Evolutionary conservation across 202 grass and related monocot genomes (phyloP).

Genomic region (Digitaria exilis): DNA sequence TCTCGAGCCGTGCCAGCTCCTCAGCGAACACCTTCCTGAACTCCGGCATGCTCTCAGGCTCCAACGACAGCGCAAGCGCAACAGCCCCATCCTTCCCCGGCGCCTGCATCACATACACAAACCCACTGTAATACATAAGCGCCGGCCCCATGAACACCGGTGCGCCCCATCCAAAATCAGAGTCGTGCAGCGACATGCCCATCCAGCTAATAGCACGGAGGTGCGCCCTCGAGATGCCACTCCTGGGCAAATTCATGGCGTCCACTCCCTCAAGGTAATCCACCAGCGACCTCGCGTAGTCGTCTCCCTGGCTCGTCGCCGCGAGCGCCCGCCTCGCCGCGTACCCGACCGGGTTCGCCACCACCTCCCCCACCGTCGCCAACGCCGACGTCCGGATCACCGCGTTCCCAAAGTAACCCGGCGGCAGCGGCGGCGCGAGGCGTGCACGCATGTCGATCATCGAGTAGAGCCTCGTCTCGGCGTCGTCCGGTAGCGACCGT

Average conservation of each 20-base stretch:
- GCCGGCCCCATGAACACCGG: slow-evolving; percentile 57
- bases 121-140: slow-evolving; percentile 49
- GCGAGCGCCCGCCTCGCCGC: slow-evolving; percentile 7
- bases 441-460: slow-evolving; percentile 54
- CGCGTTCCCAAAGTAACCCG: slow-evolving; percentile 57
- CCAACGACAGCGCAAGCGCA: slow-evolving; percentile 34
- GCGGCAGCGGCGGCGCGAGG: slow-evolving; percentile 46
- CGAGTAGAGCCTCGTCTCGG: slow-evolving; percentile 47
- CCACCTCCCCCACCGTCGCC: slow-evolving; percentile 39
- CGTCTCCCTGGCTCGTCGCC: slow-evolving; percentile 36
- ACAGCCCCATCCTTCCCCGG: slow-evolving; percentile 41
- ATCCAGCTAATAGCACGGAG: slow-evolving; percentile 53
- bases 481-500: slow-evolving; percentile 20
- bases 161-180: slow-evolving; percentile 59
- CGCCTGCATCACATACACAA: slow-evolving; percentile 56
- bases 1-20: slow-evolving; percentile 11
- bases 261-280: slow-evolving; percentile 47
- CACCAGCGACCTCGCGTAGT: slow-evolving; percentile 49
- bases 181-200: slow-evolving; percentile 56
- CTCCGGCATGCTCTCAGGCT: slow-evolving; percentile 48
- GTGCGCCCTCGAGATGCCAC: slow-evolving; percentile 38
- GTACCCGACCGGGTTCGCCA: slow-evolving; percentile 14
- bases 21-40: slow-evolving; percentile 48
- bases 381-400: slow-evolving; percentile 40
- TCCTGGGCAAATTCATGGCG: slow-evolving; percentile 30